Evolutionary conservation across 345 rosid species (phyloP), one percentile per base, ranked within the genome.

Genomic region (Citrus inodora): DNA sequence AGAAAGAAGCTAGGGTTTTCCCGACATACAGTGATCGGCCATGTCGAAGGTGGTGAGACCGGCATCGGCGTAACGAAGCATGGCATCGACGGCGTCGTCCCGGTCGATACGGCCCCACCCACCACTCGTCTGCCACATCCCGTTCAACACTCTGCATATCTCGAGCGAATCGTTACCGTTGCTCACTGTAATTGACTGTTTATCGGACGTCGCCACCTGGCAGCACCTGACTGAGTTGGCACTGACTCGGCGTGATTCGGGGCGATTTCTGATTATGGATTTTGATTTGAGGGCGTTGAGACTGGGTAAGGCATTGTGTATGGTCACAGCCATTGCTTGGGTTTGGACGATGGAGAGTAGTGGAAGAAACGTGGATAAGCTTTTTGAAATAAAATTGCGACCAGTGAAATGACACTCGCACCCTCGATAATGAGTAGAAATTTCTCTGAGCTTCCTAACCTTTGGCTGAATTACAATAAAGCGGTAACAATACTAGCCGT

Each of bases 1-100:
- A 7, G 10, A 25, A 5, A 28, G 65, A 38, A 28, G 42, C 9
- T 37, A 71, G 64, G 70, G 70, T 71, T 84, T 81, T 86, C 6
- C 7, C 2, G 1, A 67, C 62, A 22, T 80, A 95, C 97, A 95
- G 78, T 92, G 97, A 76, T 95, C 98, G 75, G 98, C 98, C 98
- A 95, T 93, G 87, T 95, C 98, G 87, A 95, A 95, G 69, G 98
- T 95, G 83, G 97, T 83, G 86, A 95, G 93, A 46, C 98, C 97
- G 69, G 95, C 85, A 64, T 95, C 97, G 63, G 95, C 86, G 76
- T 92, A 73, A 3, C 89, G 89, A 65, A 95, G 89, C 97, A 95
- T 93, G 33, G 93, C 94, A 0, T 92, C 97, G 25, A 87, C 97
- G 84, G 98, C 95, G 79, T 75, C 91, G 82, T 91, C 87, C 14